Evolutionary conservation across 2,329 filamentous ascomycete genomes (phyloP).

Genomic region (Colletotrichum gloeosporioides): DNA sequence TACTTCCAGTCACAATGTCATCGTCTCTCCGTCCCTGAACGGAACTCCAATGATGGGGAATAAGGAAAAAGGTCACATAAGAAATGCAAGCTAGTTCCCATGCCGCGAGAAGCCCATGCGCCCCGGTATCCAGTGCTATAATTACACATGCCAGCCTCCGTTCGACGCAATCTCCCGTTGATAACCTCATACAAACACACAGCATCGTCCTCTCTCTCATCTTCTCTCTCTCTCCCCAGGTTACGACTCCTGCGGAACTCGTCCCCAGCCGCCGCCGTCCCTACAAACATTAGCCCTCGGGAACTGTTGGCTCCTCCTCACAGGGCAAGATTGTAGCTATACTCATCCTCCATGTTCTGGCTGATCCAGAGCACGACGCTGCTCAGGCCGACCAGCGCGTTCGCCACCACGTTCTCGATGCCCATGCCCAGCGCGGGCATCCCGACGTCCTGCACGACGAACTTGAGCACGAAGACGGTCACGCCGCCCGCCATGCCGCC

Average conservation of each 20-base stretch:
- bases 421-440: conserved; percentile 71
- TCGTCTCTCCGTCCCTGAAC: not conserved
- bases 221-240: not conserved
- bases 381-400: conserved; percentile 67
- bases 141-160: not conserved
- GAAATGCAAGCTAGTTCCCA: conserved; percentile 10
- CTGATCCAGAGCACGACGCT: conserved; percentile 71
- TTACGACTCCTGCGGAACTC: not conserved
- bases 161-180: not conserved
- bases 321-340: conserved; percentile 70
- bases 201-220: not conserved
- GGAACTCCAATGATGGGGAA: not conserved
- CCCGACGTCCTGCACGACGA: conserved; percentile 59
- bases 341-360: conserved; percentile 78
- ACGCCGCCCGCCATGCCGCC: conserved; percentile 74
- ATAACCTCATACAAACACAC: not conserved
- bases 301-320: conserved; percentile 59
- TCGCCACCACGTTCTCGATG: conserved; percentile 70
- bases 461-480: conserved; percentile 72
- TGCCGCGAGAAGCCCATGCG: not conserved
- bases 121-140: conserved; percentile 6
- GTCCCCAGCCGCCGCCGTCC: conserved; percentile 4
- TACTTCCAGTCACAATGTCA: not conserved
- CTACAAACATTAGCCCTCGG: not conserved
- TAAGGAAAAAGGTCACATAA: not conserved